Conservation (phyloP, 2,329 filamentous ascomycete species). For the Beauveria caledonica region DNA sequence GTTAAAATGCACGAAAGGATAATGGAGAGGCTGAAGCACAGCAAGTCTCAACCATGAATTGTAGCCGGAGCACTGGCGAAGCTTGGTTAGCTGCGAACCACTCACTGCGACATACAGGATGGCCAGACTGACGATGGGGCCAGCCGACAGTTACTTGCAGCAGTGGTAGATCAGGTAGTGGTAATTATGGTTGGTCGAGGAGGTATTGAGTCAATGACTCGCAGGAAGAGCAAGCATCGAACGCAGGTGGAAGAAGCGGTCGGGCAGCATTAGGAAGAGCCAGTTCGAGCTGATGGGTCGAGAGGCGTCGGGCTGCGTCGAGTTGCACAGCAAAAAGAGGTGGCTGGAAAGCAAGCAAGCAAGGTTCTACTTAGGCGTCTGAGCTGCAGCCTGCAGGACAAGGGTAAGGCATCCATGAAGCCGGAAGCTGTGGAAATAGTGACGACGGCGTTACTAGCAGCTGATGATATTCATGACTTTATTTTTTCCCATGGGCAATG, state of each 20-base stretch:
- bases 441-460: background rate
- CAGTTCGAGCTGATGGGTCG: background rate
- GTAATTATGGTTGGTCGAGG: background rate
- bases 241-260: constrained; percentile 8
- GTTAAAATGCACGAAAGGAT: background rate
- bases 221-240: background rate
- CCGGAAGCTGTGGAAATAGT: background rate
- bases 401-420: background rate
- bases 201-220: constrained; percentile 1
- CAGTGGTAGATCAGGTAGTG: background rate
- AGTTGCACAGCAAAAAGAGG: constrained; percentile 2
- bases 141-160: background rate
- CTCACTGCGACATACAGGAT: background rate
- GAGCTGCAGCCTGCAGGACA: background rate
- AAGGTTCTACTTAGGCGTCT: constrained; percentile 3
- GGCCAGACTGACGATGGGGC: background rate
- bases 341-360: constrained; percentile 8
- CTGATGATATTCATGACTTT: background rate
- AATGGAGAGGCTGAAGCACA: constrained; percentile 4
- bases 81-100: background rate
- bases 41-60: background rate
- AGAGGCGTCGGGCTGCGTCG: background rate
- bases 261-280: constrained; percentile 3
- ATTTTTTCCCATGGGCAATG: background rate
- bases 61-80: background rate